These are phyloP conservation scores for Brassica cretica DNA, from an alignment of 345 rosid species.

Conservation along the genomic window DNA sequence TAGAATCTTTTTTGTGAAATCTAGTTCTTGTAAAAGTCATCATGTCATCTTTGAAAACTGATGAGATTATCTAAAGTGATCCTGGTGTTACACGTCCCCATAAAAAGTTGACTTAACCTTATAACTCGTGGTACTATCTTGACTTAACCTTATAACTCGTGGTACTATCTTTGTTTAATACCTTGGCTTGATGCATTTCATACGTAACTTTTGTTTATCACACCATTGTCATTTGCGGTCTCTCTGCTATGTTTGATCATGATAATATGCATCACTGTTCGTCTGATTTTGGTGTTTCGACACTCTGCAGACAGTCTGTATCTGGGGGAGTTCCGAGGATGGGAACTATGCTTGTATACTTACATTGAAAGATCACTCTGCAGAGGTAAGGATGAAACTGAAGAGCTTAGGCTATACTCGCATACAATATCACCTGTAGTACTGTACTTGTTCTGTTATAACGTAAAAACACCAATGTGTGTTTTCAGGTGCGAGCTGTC, in stretches of 20 bases:
- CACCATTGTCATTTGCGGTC: background rate
- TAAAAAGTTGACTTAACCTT: background rate
- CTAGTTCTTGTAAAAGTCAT: background rate
- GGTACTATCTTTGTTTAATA: background rate
- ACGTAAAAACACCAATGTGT: slow-evolving; percentile 2
- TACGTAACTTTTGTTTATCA: background rate
- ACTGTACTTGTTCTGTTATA: slow-evolving; percentile 5
- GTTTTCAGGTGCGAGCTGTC: slow-evolving; percentile 90
- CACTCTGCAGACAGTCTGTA: slow-evolving; percentile 81
- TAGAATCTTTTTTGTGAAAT: background rate
- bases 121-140: background rate
- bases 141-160: background rate
- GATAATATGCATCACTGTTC: background rate
- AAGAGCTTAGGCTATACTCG: background rate
- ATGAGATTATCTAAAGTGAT: background rate
- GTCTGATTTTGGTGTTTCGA: slow-evolving; percentile 11
- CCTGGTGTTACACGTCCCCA: background rate
- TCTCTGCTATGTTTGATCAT: background rate
- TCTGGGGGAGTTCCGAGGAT: slow-evolving; percentile 89
- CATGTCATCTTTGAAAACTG: background rate
- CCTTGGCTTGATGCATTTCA: slow-evolving; percentile 13
- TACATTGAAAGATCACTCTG: slow-evolving; percentile 81
- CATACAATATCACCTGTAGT: background rate
- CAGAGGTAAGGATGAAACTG: slow-evolving; percentile 62
- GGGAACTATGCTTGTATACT: slow-evolving; percentile 80